phyloP scores from a whole-genome alignment of 108 stramenopile species.

The Craspedostauros australis region DNA sequence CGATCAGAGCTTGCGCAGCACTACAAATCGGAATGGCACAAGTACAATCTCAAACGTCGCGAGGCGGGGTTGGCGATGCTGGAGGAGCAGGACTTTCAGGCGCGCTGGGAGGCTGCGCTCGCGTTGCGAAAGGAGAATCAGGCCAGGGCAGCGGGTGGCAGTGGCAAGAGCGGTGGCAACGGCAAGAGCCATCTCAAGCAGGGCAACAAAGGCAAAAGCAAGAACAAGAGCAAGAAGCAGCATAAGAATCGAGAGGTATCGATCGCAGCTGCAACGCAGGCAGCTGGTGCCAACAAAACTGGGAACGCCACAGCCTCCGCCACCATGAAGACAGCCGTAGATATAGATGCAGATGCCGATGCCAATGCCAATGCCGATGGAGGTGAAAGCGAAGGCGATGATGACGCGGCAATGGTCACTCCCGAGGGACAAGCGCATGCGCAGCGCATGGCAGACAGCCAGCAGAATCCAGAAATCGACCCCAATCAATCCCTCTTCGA shows the following conservation, averaged over 20 bases:
- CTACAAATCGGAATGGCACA: constrained; percentile 95
- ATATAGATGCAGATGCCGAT: not conserved
- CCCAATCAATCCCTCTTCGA: constrained; percentile 86
- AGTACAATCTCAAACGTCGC: constrained; percentile 94
- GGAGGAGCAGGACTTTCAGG: constrained; percentile 61
- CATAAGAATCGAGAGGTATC: constrained; percentile 10
- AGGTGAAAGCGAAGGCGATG: constrained; percentile 5
- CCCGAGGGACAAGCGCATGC: constrained; percentile 7
- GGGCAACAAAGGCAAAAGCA: constrained; percentile 21
- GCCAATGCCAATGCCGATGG: constrained; percentile 1
- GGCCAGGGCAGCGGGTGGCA: constrained; percentile 5
- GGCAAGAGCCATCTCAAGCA: constrained; percentile 70
- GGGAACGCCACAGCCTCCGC: constrained; percentile 2
- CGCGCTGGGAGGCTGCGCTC: constrained; percentile 76
- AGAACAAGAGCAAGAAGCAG: constrained; percentile 28
- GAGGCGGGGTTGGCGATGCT: constrained; percentile 74
- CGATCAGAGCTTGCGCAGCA: constrained; percentile 72
- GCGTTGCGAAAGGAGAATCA: constrained; percentile 63
- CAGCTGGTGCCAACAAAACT: not conserved
- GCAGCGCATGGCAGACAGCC: constrained; percentile 24
- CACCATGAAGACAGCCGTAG: not conserved
- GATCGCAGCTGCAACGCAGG: not conserved
- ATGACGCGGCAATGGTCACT: not conserved
- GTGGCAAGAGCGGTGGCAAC: constrained; percentile 23
- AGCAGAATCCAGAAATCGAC: constrained; percentile 75